Conservation (phyloP, 2,329 filamentous ascomycete species). For the Kalaharituber pfeilii region DNA sequence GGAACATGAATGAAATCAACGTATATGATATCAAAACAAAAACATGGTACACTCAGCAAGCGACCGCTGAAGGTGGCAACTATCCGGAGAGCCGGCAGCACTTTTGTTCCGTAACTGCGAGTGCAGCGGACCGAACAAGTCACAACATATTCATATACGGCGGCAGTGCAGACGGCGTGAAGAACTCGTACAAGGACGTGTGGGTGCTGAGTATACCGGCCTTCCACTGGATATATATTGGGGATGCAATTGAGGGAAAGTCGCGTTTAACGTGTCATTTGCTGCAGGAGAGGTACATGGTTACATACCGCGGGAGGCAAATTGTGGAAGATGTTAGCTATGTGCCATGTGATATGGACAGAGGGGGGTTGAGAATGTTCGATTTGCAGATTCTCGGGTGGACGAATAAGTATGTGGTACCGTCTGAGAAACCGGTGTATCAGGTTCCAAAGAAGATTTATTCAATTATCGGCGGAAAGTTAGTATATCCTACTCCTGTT, state of each 20-base stretch:
- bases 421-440: too few relatives aligned
- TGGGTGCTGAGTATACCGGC: slow-evolving; percentile 14
- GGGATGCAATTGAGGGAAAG: not conserved
- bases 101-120: slow-evolving; percentile 10
- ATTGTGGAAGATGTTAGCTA: too few relatives aligned
- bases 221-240: slow-evolving; percentile 12
- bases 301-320: too few relatives aligned
- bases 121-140: slow-evolving; percentile 6
- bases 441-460: slow-evolving; percentile 1
- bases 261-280: too few relatives aligned
- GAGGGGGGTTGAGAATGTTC: not conserved
- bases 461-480: slow-evolving; percentile 3
- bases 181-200: slow-evolving; percentile 4
- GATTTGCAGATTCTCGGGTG: not conserved
- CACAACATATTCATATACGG: slow-evolving; percentile 15
- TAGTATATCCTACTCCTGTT: too few relatives aligned
- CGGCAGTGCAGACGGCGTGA: not conserved
- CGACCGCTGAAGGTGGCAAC: slow-evolving; percentile 3
- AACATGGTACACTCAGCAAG: slow-evolving; percentile 9
- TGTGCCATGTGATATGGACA: too few relatives aligned
- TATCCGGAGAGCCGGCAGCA: slow-evolving; percentile 4
- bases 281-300: too few relatives aligned
- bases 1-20: slow-evolving; percentile 1
- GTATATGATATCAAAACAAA: slow-evolving; percentile 12
- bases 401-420: slow-evolving; percentile 1